These are phyloP conservation scores for Corylus avellana DNA, from an alignment of 306 rosid genomes.

Conservation along the genomic window DNA sequence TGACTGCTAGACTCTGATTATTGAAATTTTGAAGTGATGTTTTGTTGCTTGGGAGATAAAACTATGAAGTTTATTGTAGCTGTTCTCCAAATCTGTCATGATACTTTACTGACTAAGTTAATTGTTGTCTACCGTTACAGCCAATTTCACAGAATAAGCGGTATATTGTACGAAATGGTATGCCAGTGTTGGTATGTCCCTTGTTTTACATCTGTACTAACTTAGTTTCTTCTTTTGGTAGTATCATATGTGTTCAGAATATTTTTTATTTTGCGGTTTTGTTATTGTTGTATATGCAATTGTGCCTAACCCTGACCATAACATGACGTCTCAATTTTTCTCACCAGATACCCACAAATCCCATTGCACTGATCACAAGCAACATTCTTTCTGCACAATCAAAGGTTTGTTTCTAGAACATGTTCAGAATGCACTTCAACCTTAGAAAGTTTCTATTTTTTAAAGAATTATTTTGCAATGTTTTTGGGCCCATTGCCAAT, in stretches of 20 bases:
- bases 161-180: conserved; percentile 80
- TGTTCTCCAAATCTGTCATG: conserved; percentile 10
- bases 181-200: conserved; percentile 76
- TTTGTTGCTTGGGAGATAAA: background rate
- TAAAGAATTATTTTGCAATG: conserved; percentile 1
- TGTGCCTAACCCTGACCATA: conserved; percentile 17
- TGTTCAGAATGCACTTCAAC: conserved; percentile 14
- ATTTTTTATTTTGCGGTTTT: conserved; percentile 16
- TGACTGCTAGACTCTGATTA: conserved; percentile 18
- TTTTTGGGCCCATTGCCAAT: background rate
- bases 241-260: background rate
- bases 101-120: conserved; percentile 17
- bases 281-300: conserved; percentile 17
- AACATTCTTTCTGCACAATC: conserved; percentile 76
- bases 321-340: conserved; percentile 15
- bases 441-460: background rate
- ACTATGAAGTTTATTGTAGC: background rate
- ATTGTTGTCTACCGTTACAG: conserved; percentile 47
- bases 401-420: conserved; percentile 58
- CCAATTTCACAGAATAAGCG: conserved; percentile 89
- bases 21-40: conserved; percentile 14
- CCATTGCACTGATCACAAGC: conserved; percentile 69
- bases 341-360: conserved; percentile 76
- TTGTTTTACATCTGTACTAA: conserved; percentile 14
- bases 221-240: conserved; percentile 20